Evolutionary conservation across 371 early-diverging fungal species (phyloP), one percentile per base, ranked within the genome.

Genomic region (Choanephora cucurbitarum): DNA sequence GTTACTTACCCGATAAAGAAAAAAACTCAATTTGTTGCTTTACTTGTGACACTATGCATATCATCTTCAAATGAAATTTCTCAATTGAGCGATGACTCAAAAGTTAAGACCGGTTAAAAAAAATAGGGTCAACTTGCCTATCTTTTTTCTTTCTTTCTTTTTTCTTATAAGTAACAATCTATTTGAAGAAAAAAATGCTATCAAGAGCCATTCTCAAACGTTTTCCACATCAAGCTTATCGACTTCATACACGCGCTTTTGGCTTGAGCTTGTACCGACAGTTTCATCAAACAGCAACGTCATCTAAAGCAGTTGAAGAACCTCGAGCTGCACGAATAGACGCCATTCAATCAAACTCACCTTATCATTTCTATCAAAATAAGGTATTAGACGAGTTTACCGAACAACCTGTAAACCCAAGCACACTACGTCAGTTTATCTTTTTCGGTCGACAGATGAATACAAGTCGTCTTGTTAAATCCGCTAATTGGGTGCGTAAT

Each of bases 381-480:
- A 80, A 91, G 21, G 81, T 94, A 50, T 77, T 97, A 10, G 98
- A 96, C 57, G 82, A 83, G 39, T 96, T 93, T 68, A 85, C 88
- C 1, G 70, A 77, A 19, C 89, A 90, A 53, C 82, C 90, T 14
- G 80, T 90, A 9, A 90, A 87, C 50, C 86, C 91, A 6, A 89
- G 95, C 32, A 94, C 96, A 3, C 71, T 98, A 48, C 87, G 96
- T 24, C 97, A 98, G 70, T 86, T 96, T 48, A 90, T 94, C 24
- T 86, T 92, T 59, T 95, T 93, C 77, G 97, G 97, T n/a, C 81
- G 94, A 46, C 89, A 91, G 63, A 79, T 97, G 70, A 93, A 85
- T 24, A 73, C 77, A 17, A 91, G 90, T 14, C 91, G 92, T 61
- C 82, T 98, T 6, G 55, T 97, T 14, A 83, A 85, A 46, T 85